Evolutionary conservation across 176 grass and related monocot species (phyloP), one percentile per base, ranked within the genome.

Genomic region (Cocos nucifera): DNA sequence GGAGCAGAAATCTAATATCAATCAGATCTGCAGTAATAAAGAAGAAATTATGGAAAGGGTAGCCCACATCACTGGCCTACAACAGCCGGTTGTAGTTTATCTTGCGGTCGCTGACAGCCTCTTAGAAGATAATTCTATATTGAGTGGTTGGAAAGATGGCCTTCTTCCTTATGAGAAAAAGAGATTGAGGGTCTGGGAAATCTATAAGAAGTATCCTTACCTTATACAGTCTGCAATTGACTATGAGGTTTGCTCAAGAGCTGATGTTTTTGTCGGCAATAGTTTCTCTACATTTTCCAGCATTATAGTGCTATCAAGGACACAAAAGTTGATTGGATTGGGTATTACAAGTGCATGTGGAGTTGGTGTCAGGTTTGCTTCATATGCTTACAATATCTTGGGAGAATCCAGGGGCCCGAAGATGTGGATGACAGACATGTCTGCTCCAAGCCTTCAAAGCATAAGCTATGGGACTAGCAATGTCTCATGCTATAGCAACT

Each of bases 151-250:
- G 93, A 85, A 89, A 69, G 78, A 82, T 70, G 87, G 87, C 4
- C 75, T 92, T 70, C 62, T 92, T 69, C 87, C 93, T 53, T 88
- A 83, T 28, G 88, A 98, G 71, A 98, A 98, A 76, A 92, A 86
- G 71, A 98, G 72, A 53, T 73, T 98, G 66, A 81, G 81, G 62
- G 78, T 98, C 62, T 83, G 78, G 73, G 82, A 80, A 50, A 82
- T 92, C 22, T 98, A 83, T 5, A 71, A 83, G 23, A 83, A 59
- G 20, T 76, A 98, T 17, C 93, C 93, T 29, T 98, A 98, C 63
- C 84, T 98, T 59, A 89, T 98, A 80, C 89, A 92, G 56, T 92
- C 93, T 16, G 93, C 88, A 61, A 92, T 98, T n/a, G 93, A 98
- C 66, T 98, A 87, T 52, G 93, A 98, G 66, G 87, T 98, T 64